Evolutionary conservation across 352 stramenopile genomes (phyloP).

Genomic region (Phytophthora citrophthora): DNA sequence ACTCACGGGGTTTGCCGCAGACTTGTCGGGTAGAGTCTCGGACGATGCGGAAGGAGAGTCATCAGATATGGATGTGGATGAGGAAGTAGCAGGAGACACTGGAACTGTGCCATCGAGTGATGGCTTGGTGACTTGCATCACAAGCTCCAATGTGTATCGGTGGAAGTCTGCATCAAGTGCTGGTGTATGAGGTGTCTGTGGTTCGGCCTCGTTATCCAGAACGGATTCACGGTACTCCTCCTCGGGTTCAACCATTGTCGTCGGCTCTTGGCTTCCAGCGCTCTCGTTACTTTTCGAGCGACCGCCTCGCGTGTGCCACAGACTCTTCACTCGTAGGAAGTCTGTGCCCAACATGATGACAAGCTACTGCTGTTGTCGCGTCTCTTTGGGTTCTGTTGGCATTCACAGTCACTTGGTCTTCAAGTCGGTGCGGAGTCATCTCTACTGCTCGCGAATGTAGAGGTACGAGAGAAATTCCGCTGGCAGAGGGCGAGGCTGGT

Average conservation of each 20-base stretch:
- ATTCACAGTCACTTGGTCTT: background rate
- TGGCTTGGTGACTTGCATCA: slow-evolving; percentile 9
- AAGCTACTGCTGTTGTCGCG: background rate
- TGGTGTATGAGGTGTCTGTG: slow-evolving; percentile 39
- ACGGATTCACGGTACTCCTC: slow-evolving; percentile 19
- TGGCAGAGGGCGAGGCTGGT: slow-evolving; percentile 30
- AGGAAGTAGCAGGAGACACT: slow-evolving; percentile 26
- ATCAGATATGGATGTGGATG: slow-evolving; percentile 28
- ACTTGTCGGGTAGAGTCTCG: slow-evolving; percentile 24
- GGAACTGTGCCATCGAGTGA: slow-evolving; percentile 1
- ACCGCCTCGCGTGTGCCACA: slow-evolving; percentile 69
- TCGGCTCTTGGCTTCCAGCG: slow-evolving; percentile 6
- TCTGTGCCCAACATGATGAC: slow-evolving; percentile 20
- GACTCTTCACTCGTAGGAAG: slow-evolving; percentile 52
- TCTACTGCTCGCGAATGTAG: slow-evolving; percentile 21
- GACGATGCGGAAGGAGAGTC: slow-evolving; percentile 31
- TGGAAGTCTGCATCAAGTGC: slow-evolving; percentile 37
- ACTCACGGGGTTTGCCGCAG: slow-evolving; percentile 26
- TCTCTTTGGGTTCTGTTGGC: slow-evolving; percentile 16
- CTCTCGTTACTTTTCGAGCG: slow-evolving; percentile 39
- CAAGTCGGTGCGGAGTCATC: slow-evolving; percentile 1
- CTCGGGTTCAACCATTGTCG: background rate
- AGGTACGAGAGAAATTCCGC: slow-evolving; percentile 27
- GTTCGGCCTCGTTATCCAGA: slow-evolving; percentile 1
- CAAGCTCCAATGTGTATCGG: slow-evolving; percentile 12